Conservation (phyloP, 2,329 filamentous ascomycete species). For the Botrytis sinoallii region DNA sequence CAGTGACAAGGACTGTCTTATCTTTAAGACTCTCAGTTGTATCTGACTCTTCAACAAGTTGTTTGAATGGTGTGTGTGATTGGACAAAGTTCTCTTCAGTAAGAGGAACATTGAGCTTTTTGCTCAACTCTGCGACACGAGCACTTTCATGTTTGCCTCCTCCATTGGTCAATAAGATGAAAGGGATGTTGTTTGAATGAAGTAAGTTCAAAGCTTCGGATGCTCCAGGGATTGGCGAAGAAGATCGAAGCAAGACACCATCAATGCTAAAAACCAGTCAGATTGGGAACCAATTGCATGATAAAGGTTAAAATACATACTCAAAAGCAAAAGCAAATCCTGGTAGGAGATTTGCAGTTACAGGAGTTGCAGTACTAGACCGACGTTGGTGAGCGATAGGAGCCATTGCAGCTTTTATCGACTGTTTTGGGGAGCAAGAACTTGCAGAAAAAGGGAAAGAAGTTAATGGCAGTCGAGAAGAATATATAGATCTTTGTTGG, state of each 20-base stretch:
- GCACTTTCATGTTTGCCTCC: slow-evolving; percentile 80
- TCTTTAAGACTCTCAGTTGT: slow-evolving; percentile 52
- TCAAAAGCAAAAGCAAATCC: slow-evolving; percentile 57
- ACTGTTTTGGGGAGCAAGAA: background rate
- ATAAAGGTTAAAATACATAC: slow-evolving; percentile 38
- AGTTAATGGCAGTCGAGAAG: background rate
- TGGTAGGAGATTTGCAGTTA: slow-evolving; percentile 15
- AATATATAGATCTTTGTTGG: slow-evolving; percentile 15
- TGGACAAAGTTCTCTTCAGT: slow-evolving; percentile 74
- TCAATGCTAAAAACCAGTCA: slow-evolving; percentile 56
- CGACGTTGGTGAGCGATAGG: slow-evolving; percentile 7
- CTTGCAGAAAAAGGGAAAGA: background rate
- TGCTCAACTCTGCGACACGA: slow-evolving; percentile 66
- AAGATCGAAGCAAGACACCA: slow-evolving; percentile 85
- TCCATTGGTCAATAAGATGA: slow-evolving; percentile 94
- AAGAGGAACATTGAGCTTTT: slow-evolving; percentile 62
- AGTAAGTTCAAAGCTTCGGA: slow-evolving; percentile 70
- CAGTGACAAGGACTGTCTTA: slow-evolving; percentile 72
- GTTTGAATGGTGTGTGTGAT: slow-evolving; percentile 85
- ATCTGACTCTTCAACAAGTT: slow-evolving; percentile 59
- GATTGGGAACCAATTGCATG: background rate
- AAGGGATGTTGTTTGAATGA: slow-evolving; percentile 73
- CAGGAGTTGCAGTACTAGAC: slow-evolving; percentile 11
- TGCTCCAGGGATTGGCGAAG: slow-evolving; percentile 75
- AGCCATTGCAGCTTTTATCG: background rate